Conservation (phyloP, 148 eudicot genomes). For the Vaccinium macrocarpon region DNA sequence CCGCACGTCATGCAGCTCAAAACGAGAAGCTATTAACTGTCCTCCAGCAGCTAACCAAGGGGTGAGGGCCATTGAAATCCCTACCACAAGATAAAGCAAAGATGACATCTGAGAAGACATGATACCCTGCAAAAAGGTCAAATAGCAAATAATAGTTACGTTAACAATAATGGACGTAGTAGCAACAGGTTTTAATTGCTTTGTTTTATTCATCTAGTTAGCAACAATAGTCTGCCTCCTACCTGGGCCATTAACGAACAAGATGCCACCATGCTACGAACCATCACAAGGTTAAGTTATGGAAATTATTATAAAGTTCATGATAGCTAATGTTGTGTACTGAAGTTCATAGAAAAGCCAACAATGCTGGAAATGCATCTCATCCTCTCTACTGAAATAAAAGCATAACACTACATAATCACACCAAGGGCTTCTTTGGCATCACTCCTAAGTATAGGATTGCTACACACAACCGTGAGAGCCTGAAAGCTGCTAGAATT, state of each 20-base stretch:
- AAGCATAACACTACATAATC: not conserved
- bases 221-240: not conserved
- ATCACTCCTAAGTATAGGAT: not conserved
- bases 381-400: not conserved
- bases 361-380: not conserved
- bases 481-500: not conserved
- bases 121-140: conserved; percentile 64
- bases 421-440: not conserved
- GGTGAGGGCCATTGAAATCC: conserved; percentile 92
- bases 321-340: not conserved
- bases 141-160: conserved; percentile 15
- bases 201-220: not conserved
- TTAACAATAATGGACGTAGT: not conserved
- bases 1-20: conserved; percentile 90
- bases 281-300: not conserved
- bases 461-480: not conserved
- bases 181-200: not conserved
- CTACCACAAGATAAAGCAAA: conserved; percentile 84
- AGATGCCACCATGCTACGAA: not conserved
- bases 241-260: not conserved
- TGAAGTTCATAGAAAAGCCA: not conserved
- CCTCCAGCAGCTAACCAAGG: conserved; percentile 98
- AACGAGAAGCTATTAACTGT: conserved; percentile 89
- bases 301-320: not conserved
- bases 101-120: conserved; percentile 87